Base-by-base conservation (phyloP, 2,329 filamentous ascomycete genomes). In the Cladosporium velox region DNA sequence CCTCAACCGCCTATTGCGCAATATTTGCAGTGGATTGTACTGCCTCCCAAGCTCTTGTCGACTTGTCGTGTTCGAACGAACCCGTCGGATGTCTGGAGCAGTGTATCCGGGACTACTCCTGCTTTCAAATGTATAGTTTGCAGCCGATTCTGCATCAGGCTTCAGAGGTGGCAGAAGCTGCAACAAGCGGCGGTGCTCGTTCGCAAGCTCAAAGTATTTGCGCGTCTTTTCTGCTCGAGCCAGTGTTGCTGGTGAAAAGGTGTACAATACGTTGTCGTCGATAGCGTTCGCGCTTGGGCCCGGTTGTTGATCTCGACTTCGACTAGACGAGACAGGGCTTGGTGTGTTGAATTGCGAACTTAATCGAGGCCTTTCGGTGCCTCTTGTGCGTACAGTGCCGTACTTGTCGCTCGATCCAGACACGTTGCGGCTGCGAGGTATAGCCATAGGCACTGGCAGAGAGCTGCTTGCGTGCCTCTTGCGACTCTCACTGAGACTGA, bases 11-110 rank as follows among this genome's bases (percentile, higher is more conserved):
- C 94, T 87, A 75, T 99, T 98, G 24, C 95, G 89, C 65, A 98
- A 91, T 72, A 92, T 92, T 77, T 98, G 95, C 28, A 99, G 80
- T 4, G 94, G 95, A 75, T 99, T 97, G 76, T 98, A 98, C 2
- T 83, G 80, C 62, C 93, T 88, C 4, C 91, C 90, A 8, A 89
- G 71, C n/a, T 66, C 73, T 51, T 77, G 73, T 32, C 41, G 51
- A 21, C 41, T 67, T 21, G 47, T 34, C 32, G 73, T 73, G 71
- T 80, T 60, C 68, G 77, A 77, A 64, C 77, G 67, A 66, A 76
- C 63, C 71, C 81, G 75, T 65, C 72, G 76, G 67, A 79, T 70
- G 58, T 79, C 73, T 68, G 80, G 77, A 66, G 77, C 73, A 0
- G 77, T 71, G 68, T 76, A 78, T 59, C 82, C 78, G 47, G 82